A percentile compares a stretch with the other conserved stretches of the same genome.
These are phyloP conservation scores for Citrus trifoliata DNA, from an alignment of 345 rosid species.

Conservation along the genomic window DNA sequence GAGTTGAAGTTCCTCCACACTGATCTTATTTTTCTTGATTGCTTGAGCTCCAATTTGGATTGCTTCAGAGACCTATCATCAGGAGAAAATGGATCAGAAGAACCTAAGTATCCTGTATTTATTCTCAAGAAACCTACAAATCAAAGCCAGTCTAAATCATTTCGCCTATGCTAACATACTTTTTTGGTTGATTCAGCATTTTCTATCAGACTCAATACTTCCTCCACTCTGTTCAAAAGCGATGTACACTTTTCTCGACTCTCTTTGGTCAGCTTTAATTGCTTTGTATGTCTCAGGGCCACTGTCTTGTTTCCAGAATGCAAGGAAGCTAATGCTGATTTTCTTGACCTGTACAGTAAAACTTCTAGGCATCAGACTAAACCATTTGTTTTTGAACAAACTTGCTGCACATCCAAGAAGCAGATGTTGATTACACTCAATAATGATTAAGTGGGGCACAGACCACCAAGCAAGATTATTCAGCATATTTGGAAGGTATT, in stretches of 20 bases:
- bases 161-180: slow-evolving; percentile 34
- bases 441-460: neutral
- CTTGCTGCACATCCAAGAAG: neutral
- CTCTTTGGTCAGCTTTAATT: slow-evolving; percentile 56
- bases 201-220: slow-evolving; percentile 53
- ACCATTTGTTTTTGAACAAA: slow-evolving; percentile 2
- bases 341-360: slow-evolving; percentile 53
- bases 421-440: neutral
- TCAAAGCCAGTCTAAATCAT: neutral
- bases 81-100: neutral
- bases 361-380: neutral
- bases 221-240: slow-evolving; percentile 83
- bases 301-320: slow-evolving; percentile 72
- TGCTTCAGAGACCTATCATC: slow-evolving; percentile 73
- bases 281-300: slow-evolving; percentile 73
- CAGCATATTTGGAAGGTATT: neutral
- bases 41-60: slow-evolving; percentile 76
- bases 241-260: slow-evolving; percentile 71
- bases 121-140: neutral
- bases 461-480: neutral
- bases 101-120: neutral
- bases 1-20: slow-evolving; percentile 69
- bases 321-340: slow-evolving; percentile 55
- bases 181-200: slow-evolving; percentile 75
- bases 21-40: slow-evolving; percentile 61